Evolutionary conservation across 495 filamentous ascomycete species (phyloP).

Genomic region (Talaromyces adpressus): DNA sequence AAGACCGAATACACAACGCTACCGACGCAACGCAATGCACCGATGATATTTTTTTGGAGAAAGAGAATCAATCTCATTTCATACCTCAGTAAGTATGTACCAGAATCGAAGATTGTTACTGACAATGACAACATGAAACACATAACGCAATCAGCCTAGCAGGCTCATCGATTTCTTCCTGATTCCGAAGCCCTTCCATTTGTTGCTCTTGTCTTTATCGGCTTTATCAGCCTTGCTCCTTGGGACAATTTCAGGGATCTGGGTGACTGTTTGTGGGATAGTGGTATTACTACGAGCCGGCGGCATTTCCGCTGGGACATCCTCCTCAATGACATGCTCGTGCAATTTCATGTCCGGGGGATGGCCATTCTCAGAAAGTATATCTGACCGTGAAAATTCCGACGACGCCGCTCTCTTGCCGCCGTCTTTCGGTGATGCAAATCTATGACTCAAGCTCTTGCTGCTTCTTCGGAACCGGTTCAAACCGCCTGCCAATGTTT

Average conservation of each 20-base stretch:
- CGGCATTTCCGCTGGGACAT: conserved; percentile 4
- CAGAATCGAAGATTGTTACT: not conserved
- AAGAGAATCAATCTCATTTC: not conserved
- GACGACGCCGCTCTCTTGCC: conserved; percentile 25
- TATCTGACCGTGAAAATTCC: conserved; percentile 14
- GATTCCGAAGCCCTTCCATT: conserved; percentile 36
- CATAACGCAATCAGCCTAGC: not conserved
- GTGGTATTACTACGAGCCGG: not conserved
- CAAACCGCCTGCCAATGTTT: conserved; percentile 34
- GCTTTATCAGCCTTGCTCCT: conserved; percentile 14
- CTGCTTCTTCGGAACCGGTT: conserved; percentile 47
- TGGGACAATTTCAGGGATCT: conserved; percentile 11
- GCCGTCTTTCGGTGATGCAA: conserved; percentile 29
- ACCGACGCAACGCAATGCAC: not conserved
- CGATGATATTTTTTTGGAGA: not conserved
- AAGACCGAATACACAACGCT: not conserved
- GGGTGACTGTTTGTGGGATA: conserved; percentile 2
- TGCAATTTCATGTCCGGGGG: conserved; percentile 13
- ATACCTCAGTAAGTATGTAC: conserved; percentile 4
- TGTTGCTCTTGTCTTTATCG: conserved; percentile 21
- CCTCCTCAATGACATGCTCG: conserved; percentile 20
- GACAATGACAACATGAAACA: not conserved
- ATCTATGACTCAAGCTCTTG: conserved; percentile 53
- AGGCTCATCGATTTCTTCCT: conserved; percentile 33
- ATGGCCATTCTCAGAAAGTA: conserved; percentile 26